Evolutionary conservation across 306 rosid genomes (phyloP).

Genomic region (Canavalia ensiformis): DNA sequence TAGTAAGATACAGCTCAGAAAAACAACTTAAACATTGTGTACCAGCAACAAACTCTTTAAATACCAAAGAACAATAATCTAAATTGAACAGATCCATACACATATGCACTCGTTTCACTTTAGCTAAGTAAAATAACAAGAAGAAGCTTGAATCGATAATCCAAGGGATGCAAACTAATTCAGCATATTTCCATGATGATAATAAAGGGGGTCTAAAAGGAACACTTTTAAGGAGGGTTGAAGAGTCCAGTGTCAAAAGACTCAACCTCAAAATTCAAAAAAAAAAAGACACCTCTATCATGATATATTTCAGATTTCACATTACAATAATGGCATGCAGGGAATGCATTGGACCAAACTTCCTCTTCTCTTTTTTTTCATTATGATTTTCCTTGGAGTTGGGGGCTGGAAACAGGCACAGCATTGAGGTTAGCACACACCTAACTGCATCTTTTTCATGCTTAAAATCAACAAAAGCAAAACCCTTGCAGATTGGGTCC

Average conservation of each 20-base stretch:
- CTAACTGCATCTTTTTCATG: constrained; percentile 71
- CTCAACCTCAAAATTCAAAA: constrained; percentile 13
- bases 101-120: constrained; percentile 37
- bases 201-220: not conserved
- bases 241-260: not conserved
- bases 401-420: constrained; percentile 1
- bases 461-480: constrained; percentile 83
- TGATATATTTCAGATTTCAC: constrained; percentile 10
- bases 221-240: constrained; percentile 2
- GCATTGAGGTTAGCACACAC: constrained; percentile 53
- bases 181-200: constrained; percentile 26
- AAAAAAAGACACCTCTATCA: constrained; percentile 27
- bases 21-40: constrained; percentile 26
- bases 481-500: constrained; percentile 95
- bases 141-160: constrained; percentile 30
- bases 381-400: constrained; percentile 8
- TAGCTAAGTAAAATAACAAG: constrained; percentile 15
- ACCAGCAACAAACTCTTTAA: not conserved
- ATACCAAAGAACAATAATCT: constrained; percentile 27
- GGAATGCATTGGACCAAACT: constrained; percentile 23
- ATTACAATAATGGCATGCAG: constrained; percentile 23
- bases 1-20: constrained; percentile 38
- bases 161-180: constrained; percentile 36
- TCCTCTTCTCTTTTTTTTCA: constrained; percentile 7
- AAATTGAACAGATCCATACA: constrained; percentile 9